phyloP scores from a whole-genome alignment of 768 basidiomycete species.

The Lactarius hatsudake region DNA sequence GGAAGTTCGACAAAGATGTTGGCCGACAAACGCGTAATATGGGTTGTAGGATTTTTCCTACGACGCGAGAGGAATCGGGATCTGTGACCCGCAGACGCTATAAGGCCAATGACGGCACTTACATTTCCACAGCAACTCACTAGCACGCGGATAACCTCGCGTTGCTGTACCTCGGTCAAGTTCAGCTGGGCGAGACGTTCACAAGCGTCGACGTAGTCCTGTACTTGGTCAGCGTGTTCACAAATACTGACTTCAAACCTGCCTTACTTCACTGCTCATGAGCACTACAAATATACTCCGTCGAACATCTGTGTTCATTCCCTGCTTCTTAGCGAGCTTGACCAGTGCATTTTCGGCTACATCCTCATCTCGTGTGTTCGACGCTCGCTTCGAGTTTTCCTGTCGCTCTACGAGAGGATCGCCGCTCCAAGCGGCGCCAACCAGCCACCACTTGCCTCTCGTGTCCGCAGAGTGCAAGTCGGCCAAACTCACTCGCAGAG shows the following conservation, averaged over 20 bases:
- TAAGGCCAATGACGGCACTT: conserved; percentile 29
- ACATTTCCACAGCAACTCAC: conserved; percentile 93
- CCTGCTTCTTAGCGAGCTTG: conserved; percentile 88
- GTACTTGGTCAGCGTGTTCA: conserved; percentile 3
- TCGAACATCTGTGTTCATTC: conserved; percentile 98
- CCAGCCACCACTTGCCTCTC: conserved; percentile 98
- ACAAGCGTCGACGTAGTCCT: conserved; percentile 98
- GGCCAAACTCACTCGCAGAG: conserved; percentile 78
- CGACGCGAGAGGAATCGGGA: background rate
- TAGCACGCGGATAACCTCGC: conserved; percentile 90
- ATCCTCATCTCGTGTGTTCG: conserved; percentile 31
- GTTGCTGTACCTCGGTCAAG: conserved; percentile 85
- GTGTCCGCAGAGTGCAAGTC: conserved; percentile 82
- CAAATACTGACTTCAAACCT: background rate
- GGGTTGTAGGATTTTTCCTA: conserved; percentile 94
- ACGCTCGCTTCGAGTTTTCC: conserved; percentile 35
- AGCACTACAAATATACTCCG: conserved; percentile 88
- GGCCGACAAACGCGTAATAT: conserved; percentile 87
- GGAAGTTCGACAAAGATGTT: conserved; percentile 72
- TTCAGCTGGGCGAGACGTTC: conserved; percentile 83
- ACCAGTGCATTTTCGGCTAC: conserved; percentile 47
- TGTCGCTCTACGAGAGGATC: conserved; percentile 82
- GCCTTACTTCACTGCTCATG: conserved; percentile 90
- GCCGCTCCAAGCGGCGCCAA: conserved; percentile 94
- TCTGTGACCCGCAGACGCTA: conserved; percentile 2